These are phyloP conservation scores for Fragaria iinumae DNA, from an alignment of 306 rosid species.

Conservation along the genomic window DNA sequence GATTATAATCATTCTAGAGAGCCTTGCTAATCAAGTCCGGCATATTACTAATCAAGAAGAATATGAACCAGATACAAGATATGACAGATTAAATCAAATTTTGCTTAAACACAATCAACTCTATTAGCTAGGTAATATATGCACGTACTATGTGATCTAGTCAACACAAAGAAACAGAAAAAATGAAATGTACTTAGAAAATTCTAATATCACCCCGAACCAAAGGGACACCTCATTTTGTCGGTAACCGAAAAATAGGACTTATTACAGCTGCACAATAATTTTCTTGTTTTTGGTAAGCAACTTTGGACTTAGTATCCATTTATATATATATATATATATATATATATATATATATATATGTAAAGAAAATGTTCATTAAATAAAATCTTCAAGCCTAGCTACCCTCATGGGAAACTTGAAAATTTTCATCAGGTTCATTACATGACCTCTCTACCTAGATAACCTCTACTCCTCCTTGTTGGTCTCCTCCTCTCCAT, in stretches of 20 bases:
- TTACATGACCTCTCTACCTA: conserved; percentile 20
- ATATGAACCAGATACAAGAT: too few species aligned
- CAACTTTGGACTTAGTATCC: background rate
- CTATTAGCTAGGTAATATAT: background rate
- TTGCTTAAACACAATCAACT: background rate
- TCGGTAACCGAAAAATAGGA: background rate
- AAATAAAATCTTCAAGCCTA: background rate
- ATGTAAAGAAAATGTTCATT: background rate
- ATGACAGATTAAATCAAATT: too few species aligned
- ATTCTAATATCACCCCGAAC: background rate
- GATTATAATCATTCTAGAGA: too few species aligned
- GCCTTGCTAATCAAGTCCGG: too few species aligned
- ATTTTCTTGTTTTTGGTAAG: background rate
- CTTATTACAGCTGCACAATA: background rate
- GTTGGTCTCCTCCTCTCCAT: background rate
- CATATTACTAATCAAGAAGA: too few species aligned
- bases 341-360: too few species aligned
- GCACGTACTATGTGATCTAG: background rate
- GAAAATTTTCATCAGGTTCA: background rate
- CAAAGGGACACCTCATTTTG: background rate
- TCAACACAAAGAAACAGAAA: background rate
- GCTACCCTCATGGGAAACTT: background rate
- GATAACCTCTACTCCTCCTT: background rate
- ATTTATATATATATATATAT: too few species aligned
- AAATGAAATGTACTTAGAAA: background rate